Evolutionary conservation across 371 early-diverging fungal species (phyloP).

Genomic region (Fennellomyces sp.): DNA sequence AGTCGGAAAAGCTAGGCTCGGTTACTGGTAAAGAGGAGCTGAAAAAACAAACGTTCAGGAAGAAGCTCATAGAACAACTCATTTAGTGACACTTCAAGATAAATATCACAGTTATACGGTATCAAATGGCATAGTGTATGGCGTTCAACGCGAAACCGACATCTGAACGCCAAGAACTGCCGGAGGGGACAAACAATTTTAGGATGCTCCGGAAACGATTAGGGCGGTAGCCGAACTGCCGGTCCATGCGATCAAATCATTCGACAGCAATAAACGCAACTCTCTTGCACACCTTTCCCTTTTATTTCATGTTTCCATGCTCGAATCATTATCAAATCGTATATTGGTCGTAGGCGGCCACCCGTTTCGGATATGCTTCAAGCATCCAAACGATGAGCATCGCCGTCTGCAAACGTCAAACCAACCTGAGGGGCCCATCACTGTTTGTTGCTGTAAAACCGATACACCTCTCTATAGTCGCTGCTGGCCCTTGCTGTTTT

Average conservation of each 20-base stretch:
- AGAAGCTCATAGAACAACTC: no score
- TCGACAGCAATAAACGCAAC: not conserved
- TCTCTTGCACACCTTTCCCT: not conserved
- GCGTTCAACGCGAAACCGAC: not conserved
- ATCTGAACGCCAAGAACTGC: not conserved
- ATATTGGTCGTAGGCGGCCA: constrained; percentile 18
- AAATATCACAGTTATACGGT: not conserved
- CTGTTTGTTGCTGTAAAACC: constrained; percentile 22
- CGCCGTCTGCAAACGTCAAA: not conserved
- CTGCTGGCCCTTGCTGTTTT: constrained; percentile 33
- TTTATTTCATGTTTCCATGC: not conserved
- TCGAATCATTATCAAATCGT: constrained; percentile 10
- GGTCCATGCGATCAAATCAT: not conserved
- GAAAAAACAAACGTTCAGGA: not conserved
- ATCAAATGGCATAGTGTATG: not conserved
- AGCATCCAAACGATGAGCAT: constrained; percentile 10
- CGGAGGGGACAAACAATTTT: not conserved
- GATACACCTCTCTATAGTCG: constrained; percentile 28
- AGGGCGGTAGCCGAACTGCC: not conserved
- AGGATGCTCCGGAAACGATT: not conserved
- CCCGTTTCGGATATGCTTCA: constrained; percentile 22
- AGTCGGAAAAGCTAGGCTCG: not conserved
- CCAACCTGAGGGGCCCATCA: not conserved
- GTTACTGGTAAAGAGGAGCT: not conserved
- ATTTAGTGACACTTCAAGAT: not conserved